Percentiles rank a stretch among this genome's conserved stretches.
phyloP scores from a whole-genome alignment of 495 filamentous ascomycete genomes.

The Hypoxylon rickii region DNA sequence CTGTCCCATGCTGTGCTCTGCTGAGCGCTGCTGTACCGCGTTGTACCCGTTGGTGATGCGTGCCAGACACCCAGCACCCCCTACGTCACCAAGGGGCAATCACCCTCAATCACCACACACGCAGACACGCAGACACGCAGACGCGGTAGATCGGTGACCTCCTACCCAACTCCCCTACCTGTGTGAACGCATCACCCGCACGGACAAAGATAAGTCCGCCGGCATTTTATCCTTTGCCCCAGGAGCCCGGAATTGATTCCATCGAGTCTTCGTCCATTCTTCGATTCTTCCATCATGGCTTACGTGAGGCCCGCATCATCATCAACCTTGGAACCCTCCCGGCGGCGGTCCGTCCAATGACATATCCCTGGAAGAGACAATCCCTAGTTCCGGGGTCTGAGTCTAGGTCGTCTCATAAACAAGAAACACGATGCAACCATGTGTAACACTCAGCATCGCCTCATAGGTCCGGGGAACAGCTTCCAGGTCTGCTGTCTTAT shows the following conservation, averaged over 20 bases:
- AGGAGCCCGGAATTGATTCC: too few relatives aligned
- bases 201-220: neutral
- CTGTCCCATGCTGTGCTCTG: neutral
- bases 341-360: neutral
- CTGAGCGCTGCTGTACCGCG: neutral
- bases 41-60: too few relatives aligned
- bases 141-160: too few relatives aligned
- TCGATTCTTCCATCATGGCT: neutral
- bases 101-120: too few relatives aligned
- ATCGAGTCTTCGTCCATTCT: neutral
- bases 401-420: neutral
- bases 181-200: too few relatives aligned
- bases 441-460: neutral
- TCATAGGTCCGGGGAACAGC: neutral
- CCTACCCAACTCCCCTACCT: too few relatives aligned
- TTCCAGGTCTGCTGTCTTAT: neutral
- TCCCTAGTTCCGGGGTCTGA: slow-evolving; percentile 1
- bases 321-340: too few relatives aligned
- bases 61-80: too few relatives aligned
- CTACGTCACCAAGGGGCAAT: too few relatives aligned
- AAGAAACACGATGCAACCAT: neutral
- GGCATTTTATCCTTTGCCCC: too few relatives aligned
- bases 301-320: neutral
- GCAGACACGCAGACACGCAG: too few relatives aligned
- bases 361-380: neutral